phyloP scores from a whole-genome alignment of 2,329 filamentous ascomycete genomes.

The Colletotrichum navitas region DNA sequence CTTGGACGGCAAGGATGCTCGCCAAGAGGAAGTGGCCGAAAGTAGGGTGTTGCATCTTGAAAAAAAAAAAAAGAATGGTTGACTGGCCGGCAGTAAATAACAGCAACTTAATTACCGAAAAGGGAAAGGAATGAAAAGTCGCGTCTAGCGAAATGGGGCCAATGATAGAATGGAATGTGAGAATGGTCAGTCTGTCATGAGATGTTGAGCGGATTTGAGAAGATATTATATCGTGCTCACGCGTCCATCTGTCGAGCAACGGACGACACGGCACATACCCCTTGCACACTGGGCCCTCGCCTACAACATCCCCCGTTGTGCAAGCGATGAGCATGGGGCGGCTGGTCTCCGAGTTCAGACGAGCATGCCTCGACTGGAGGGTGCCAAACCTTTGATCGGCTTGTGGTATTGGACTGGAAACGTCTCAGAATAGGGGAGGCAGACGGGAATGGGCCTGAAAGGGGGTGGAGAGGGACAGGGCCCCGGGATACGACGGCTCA shows the following conservation, averaged over 20 bases:
- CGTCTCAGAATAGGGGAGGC: constrained; percentile 32
- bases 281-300: constrained; percentile 5
- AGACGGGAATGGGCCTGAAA: constrained; percentile 27
- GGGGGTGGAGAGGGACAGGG: constrained; percentile 24
- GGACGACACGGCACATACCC: constrained; percentile 18
- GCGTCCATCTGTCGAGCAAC: constrained; percentile 11
- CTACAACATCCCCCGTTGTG: background rate
- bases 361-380: constrained; percentile 25
- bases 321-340: constrained; percentile 12
- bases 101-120: constrained; percentile 33
- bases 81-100: constrained; percentile 43
- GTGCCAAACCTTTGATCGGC: constrained; percentile 30
- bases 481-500: constrained; percentile 29
- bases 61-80: constrained; percentile 36
- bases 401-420: constrained; percentile 32
- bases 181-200: constrained; percentile 18
- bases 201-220: constrained; percentile 43
- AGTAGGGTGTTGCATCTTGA: constrained; percentile 41
- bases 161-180: constrained; percentile 39
- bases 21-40: constrained; percentile 40
- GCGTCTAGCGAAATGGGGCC: constrained; percentile 39
- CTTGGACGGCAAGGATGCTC: constrained; percentile 40
- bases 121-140: constrained; percentile 36
- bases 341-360: constrained; percentile 30
- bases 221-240: constrained; percentile 42